Conservation (phyloP, 768 basidiomycete species). For the Lentinula guzmanii region DNA sequence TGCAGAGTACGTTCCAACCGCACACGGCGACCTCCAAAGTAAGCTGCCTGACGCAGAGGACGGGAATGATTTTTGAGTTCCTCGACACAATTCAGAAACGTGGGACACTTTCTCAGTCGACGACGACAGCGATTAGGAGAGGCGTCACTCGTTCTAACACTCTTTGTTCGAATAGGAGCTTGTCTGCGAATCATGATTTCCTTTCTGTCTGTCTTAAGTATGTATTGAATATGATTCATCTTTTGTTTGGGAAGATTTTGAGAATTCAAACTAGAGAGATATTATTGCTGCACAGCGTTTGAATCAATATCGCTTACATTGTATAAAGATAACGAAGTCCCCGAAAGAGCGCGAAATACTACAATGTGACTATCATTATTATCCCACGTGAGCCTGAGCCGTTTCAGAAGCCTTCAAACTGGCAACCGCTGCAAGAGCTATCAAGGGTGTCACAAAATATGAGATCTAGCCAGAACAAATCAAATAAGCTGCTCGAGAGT, state of each 20-base stretch:
- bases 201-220: no score
- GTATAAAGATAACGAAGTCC: not conserved
- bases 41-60: not conserved
- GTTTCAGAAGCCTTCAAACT: constrained; percentile 2
- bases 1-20: not conserved
- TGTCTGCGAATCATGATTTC: no score
- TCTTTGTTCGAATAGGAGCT: no score
- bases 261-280: no score
- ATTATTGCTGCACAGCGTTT: no score
- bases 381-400: not conserved
- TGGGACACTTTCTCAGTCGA: no score
- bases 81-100: not conserved
- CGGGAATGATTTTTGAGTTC: not conserved
- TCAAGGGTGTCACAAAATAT: not conserved
- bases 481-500: not conserved
- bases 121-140: no score
- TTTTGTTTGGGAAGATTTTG: no score
- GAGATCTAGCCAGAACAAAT: not conserved
- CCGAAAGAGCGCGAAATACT: not conserved
- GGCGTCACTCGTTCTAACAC: no score
- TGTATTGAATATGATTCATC: no score
- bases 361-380: not conserved
- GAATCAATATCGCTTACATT: not conserved
- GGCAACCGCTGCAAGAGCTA: not conserved
- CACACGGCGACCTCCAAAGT: not conserved